These are phyloP conservation scores for Juncus inflexus DNA, from an alignment of 176 grass and related monocot species.

Conservation along the genomic window DNA sequence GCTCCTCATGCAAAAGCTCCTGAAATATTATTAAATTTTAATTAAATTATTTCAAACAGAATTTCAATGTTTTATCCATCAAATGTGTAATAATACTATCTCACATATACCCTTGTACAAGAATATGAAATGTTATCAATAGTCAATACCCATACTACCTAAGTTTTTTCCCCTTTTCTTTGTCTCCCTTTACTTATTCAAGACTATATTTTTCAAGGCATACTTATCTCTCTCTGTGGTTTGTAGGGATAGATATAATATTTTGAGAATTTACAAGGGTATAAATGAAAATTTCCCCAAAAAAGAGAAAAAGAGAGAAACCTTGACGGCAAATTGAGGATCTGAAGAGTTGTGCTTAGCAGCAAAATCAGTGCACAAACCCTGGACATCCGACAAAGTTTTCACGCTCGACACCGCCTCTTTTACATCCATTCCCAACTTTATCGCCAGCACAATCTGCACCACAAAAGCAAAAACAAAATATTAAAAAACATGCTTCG, in stretches of 20 bases:
- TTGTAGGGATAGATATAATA: no score
- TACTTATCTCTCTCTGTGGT: no score
- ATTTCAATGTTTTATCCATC: not conserved
- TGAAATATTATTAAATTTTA: conserved; percentile 27
- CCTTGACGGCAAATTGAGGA: conserved; percentile 75
- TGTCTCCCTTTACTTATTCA: no score
- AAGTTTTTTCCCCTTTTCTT: not conserved
- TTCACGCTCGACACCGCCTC: conserved; percentile 58
- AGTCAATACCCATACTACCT: no score
- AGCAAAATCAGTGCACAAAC: conserved; percentile 65
- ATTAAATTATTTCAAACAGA: conserved; percentile 25
- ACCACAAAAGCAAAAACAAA: conserved; percentile 18
- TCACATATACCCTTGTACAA: no score
- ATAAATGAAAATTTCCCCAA: not conserved
- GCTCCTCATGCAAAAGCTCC: conserved; percentile 67
- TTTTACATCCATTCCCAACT: conserved; percentile 62
- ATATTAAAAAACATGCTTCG: no score
- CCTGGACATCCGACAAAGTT: conserved; percentile 86
- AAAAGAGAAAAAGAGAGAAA: conserved; percentile 17
- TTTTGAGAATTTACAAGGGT: not conserved
- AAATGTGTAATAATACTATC: not conserved
- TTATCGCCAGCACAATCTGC: conserved; percentile 87
- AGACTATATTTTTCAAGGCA: not conserved
- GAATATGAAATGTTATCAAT: no score
- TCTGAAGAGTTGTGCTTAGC: conserved; percentile 67